Evolutionary conservation across 2,329 filamentous ascomycete species (phyloP), one percentile per base, ranked within the genome.

Genomic region (Monilinia fructicola): DNA sequence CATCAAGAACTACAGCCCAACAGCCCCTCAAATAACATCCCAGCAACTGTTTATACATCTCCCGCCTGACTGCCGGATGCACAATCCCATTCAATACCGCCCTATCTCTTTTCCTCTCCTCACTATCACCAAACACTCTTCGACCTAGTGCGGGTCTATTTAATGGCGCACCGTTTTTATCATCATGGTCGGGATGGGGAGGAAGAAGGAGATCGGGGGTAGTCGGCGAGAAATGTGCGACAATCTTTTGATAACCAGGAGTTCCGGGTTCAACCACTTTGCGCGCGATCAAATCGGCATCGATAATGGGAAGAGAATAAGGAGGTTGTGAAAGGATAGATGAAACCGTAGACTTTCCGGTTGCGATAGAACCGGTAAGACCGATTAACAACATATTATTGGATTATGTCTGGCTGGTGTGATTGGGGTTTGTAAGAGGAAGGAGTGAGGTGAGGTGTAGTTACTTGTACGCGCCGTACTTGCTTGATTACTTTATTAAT

Each of bases 321-420:
- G 94, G 95, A 6, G 91, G 82, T 5, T 86, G 83, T 61, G 90
- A 87, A 74, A 99, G 90, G 73, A 97, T 85, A 50, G 85, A 83
- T 38, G 95, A 97, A 65, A 97, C 93, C 71, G 94, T 99, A 55
- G 94, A 97, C 85, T 99, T 99, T 78, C 95, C 95, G 7, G 95
- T 99, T 68, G 95, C 95, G 76, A 99, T 98, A 69, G 93, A 97
- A 77, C 95, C 95, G 11, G 95, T 99, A 35, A 99, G 87, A 67
- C 95, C 95, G 74, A 99, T 93, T 75, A 99, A 88, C 59, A 98
- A 86, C 95, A 98, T 98, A 64, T 53, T 72, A 58, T 5, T 28
- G 26, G 16, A 62, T 38, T 61, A 31, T 40, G 42, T 31, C 38
- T 60, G 26, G 40, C 4, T 44, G 54, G 26, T 64, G 18, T 58